Conservation (phyloP, 306 rosid genomes). For the Trifolium fragiferum region DNA sequence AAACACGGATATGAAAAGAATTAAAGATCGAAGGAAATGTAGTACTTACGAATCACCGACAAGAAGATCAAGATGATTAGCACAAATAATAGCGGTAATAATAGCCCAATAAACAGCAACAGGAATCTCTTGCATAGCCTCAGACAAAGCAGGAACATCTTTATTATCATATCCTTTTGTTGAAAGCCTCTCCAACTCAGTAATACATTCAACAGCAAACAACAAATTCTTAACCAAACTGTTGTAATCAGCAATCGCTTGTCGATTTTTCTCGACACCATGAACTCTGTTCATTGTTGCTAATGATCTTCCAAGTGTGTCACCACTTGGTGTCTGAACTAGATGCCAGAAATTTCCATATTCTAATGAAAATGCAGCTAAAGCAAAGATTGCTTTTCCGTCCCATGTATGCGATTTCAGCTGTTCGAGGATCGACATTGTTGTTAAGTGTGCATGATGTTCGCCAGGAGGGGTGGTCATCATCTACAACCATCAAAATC, state of each 20-base stretch:
- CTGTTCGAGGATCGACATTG: conserved; percentile 47
- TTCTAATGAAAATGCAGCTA: conserved; percentile 49
- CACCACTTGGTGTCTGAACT: conserved; percentile 36
- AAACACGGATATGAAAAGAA: neutral
- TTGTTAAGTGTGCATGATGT: conserved; percentile 46
- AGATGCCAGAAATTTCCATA: conserved; percentile 53
- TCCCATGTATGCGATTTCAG: conserved; percentile 64
- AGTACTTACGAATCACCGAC: conserved; percentile 43
- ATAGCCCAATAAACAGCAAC: conserved; percentile 53
- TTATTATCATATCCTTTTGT: conserved; percentile 45
- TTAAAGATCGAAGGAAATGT: too few relatives aligned
- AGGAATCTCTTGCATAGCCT: conserved; percentile 51
- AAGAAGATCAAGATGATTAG: conserved; percentile 44
- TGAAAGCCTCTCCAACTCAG: conserved; percentile 57
- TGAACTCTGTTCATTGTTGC: conserved; percentile 46
- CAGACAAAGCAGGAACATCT: conserved; percentile 46
- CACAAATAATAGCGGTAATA: conserved; percentile 47
- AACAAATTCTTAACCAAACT: conserved; percentile 39
- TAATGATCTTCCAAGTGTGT: conserved; percentile 48
- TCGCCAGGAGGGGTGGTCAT: conserved; percentile 42
- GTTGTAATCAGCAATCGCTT: conserved; percentile 43
- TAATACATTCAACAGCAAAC: conserved; percentile 56
- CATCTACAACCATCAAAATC: conserved; percentile 38
- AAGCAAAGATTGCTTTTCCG: conserved; percentile 60
- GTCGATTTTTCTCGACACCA: conserved; percentile 32